phyloP scores from a whole-genome alignment of 768 basidiomycete genomes.

The Lyophyllum atratum region DNA sequence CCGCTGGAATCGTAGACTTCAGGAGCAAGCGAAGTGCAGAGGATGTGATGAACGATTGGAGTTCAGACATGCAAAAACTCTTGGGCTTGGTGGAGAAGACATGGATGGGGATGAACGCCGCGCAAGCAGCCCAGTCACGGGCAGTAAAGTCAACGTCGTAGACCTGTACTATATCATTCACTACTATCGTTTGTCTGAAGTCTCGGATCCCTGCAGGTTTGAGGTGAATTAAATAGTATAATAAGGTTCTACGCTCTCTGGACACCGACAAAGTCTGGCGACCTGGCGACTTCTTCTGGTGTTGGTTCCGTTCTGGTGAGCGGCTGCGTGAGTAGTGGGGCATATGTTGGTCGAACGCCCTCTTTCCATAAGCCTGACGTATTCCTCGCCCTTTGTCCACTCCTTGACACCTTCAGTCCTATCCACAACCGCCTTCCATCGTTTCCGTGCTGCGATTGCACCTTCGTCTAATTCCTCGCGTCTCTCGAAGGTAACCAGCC shows the following conservation, averaged over 20 bases:
- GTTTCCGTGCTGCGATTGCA: slow-evolving; percentile 65
- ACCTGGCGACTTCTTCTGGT: slow-evolving; percentile 7
- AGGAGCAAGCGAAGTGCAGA: slow-evolving; percentile 80
- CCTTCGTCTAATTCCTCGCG: slow-evolving; percentile 60
- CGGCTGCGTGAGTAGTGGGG: slow-evolving; percentile 52
- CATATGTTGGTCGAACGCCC: slow-evolving; percentile 67
- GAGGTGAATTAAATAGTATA: neutral
- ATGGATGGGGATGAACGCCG: slow-evolving; percentile 97
- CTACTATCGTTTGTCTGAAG: slow-evolving; percentile 17
- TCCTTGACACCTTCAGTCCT: slow-evolving; percentile 41
- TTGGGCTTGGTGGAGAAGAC: slow-evolving; percentile 94
- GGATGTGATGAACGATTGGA: slow-evolving; percentile 98
- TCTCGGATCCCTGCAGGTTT: neutral
- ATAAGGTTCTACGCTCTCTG: neutral
- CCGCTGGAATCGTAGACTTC: slow-evolving; percentile 88
- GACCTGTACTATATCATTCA: slow-evolving; percentile 11
- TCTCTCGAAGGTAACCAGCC: slow-evolving; percentile 59
- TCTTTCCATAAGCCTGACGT: slow-evolving; percentile 73
- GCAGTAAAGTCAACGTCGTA: slow-evolving; percentile 37
- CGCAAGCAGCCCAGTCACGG: slow-evolving; percentile 79
- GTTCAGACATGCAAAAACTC: slow-evolving; percentile 92
- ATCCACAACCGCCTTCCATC: slow-evolving; percentile 73
- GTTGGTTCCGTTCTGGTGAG: slow-evolving; percentile 15
- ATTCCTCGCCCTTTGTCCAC: slow-evolving; percentile 78
- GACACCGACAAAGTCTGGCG: neutral